Percentiles rank a stretch among this genome's conserved stretches.
These are phyloP conservation scores for Epicoccum sorghinum DNA, from an alignment of 2,329 filamentous ascomycete genomes.

Conservation along the genomic window DNA sequence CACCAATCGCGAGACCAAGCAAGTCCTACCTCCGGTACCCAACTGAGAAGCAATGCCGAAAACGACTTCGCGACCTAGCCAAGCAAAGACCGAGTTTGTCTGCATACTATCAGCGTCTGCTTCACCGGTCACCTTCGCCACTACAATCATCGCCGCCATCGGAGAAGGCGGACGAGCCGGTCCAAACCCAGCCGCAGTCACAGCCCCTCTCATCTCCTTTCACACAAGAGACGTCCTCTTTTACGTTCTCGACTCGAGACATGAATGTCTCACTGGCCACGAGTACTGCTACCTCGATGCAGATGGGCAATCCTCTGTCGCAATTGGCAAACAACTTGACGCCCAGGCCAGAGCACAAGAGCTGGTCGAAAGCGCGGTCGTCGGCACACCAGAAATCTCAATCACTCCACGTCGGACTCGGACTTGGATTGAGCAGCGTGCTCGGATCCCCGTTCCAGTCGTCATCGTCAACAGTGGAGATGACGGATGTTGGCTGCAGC, in stretches of 20 bases:
- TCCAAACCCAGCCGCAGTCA: conserved; percentile 16
- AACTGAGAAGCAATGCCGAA: conserved; percentile 63
- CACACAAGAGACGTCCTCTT: conserved; percentile 23
- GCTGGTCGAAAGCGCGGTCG: conserved; percentile 54
- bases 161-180: conserved; percentile 25
- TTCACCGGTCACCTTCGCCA: conserved; percentile 66
- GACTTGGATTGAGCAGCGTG: conserved; percentile 48
- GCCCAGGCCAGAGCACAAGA: conserved; percentile 44
- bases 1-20: conserved; percentile 43
- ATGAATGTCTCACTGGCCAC: conserved; percentile 59
- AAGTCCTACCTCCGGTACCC: conserved; percentile 59
- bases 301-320: conserved; percentile 55
- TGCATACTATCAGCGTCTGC: conserved; percentile 68
- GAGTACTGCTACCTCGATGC: conserved; percentile 60
- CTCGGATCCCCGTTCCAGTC: conserved; percentile 53
- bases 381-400: conserved; percentile 59
- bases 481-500: conserved; percentile 22
- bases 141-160: conserved; percentile 51
- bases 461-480: conserved; percentile 35
- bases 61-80: conserved; percentile 64
- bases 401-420: conserved; percentile 56
- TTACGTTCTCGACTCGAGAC: conserved; percentile 55
- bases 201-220: conserved; percentile 51
- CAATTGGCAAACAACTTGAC: conserved; percentile 50
- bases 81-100: conserved; percentile 67